Evolutionary conservation across 2,329 filamentous ascomycete species (phyloP).

Genomic region (Endoconidiophora polonica): DNA sequence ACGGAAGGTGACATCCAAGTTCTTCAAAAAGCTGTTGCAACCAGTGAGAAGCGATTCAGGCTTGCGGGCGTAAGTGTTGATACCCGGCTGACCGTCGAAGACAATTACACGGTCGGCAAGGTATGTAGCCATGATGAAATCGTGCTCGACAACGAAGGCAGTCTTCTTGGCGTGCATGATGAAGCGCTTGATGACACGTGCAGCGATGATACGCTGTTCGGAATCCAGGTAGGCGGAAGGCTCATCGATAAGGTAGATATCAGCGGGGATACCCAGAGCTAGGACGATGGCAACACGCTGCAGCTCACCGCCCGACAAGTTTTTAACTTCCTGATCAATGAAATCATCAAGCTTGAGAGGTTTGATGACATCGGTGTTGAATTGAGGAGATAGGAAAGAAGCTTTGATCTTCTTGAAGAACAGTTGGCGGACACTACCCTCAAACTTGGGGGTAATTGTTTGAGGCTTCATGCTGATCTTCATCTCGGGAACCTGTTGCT

Average conservation of each 20-base stretch:
- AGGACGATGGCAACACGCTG: slow-evolving; percentile 97
- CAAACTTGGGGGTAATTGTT: slow-evolving; percentile 97
- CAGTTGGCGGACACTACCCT: slow-evolving; percentile 87
- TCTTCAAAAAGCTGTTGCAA: slow-evolving; percentile 94
- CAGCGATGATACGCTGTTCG: slow-evolving; percentile 94
- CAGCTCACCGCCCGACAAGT: slow-evolving; percentile 96
- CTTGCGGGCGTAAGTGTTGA: slow-evolving; percentile 71
- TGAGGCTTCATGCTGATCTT: slow-evolving; percentile 99
- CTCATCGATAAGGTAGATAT: slow-evolving; percentile 98
- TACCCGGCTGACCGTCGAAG: slow-evolving; percentile 85
- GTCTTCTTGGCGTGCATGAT: slow-evolving; percentile 99
- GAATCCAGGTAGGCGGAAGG: slow-evolving; percentile 95
- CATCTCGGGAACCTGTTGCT: slow-evolving; percentile 70
- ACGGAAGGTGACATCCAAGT: slow-evolving; percentile 94
- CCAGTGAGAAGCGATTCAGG: slow-evolving; percentile 88
- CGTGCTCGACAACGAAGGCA: slow-evolving; percentile 97
- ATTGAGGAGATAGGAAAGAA: slow-evolving; percentile 88
- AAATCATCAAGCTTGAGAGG: slow-evolving; percentile 98
- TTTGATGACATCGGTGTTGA: slow-evolving; percentile 99
- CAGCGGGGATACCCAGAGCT: slow-evolving; percentile 84
- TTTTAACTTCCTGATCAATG: slow-evolving; percentile 98
- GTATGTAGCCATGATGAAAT: slow-evolving; percentile 87
- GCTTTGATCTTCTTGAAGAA: slow-evolving; percentile 99
- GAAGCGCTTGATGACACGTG: slow-evolving; percentile 97
- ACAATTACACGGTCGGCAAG: slow-evolving; percentile 90